phyloP scores from a whole-genome alignment of 768 basidiomycete genomes.

The Mycena amicta region DNA sequence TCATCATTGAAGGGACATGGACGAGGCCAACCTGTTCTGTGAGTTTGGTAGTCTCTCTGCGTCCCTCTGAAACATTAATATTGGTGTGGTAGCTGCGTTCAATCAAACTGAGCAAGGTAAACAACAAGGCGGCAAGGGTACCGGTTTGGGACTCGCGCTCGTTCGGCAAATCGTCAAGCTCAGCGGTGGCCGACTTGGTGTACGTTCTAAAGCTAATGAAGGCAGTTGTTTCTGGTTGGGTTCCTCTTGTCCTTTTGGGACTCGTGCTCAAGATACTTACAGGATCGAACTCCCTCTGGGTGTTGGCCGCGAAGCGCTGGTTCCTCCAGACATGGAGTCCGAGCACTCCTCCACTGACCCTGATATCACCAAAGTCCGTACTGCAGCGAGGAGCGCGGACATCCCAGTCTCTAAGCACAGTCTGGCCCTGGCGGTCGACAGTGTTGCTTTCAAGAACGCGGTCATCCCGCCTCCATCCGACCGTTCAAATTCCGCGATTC shows the following conservation, averaged over 20 bases:
- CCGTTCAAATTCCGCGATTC: constrained; percentile 51
- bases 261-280: too few relatives aligned
- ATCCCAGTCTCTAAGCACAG: constrained; percentile 26
- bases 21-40: constrained; percentile 73
- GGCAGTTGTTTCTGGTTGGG: constrained; percentile 47
- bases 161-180: constrained; percentile 80
- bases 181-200: constrained; percentile 73
- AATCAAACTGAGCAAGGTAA: constrained; percentile 79
- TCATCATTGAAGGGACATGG: constrained; percentile 73
- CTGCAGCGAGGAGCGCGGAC: constrained; percentile 21
- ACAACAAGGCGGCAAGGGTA: constrained; percentile 73
- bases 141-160: constrained; percentile 75
- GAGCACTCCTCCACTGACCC: constrained; percentile 25
- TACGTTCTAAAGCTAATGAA: constrained; percentile 59
- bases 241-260: not conserved
- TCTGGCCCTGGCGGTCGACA: constrained; percentile 33
- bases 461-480: constrained; percentile 30
- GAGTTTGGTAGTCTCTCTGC: constrained; percentile 28
- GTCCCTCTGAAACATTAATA: constrained; percentile 7
- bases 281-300: constrained; percentile 72
- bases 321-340: constrained; percentile 30
- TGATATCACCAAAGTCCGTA: constrained; percentile 24
- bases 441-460: constrained; percentile 30
- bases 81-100: constrained; percentile 56
- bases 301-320: constrained; percentile 58